Evolutionary conservation across 371 early-diverging fungal species (phyloP).

Genomic region (Mucor irregularis): DNA sequence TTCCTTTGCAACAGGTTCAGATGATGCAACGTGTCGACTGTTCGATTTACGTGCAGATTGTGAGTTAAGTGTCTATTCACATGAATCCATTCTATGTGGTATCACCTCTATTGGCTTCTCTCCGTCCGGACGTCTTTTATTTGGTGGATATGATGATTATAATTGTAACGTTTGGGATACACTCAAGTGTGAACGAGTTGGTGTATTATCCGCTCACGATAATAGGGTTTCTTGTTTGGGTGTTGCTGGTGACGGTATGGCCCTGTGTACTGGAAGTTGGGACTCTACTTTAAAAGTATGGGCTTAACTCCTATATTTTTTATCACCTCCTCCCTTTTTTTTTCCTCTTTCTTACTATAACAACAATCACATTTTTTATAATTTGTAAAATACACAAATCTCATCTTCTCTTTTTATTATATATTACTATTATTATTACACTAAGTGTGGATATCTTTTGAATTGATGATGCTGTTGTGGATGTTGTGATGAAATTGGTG

Average conservation of each 20-base stretch:
- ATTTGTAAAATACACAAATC: not conserved
- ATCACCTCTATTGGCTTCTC: conserved; percentile 97
- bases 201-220: conserved; percentile 92
- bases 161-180: conserved; percentile 99
- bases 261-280: conserved; percentile 97
- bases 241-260: conserved; percentile 95
- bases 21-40: conserved; percentile 96
- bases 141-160: conserved; percentile 98
- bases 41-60: conserved; percentile 97
- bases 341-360: not conserved
- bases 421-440: not conserved
- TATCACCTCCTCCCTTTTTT: not conserved
- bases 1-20: conserved; percentile 96
- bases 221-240: conserved; percentile 97
- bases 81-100: conserved; percentile 95
- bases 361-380: not conserved
- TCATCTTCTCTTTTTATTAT: not conserved
- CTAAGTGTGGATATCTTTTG: not conserved
- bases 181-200: conserved; percentile 92
- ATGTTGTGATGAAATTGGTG: no score
- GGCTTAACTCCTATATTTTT: conserved; percentile 19
- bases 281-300: conserved; percentile 87
- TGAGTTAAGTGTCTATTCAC: conserved; percentile 93
- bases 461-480: no score
- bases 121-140: conserved; percentile 91